Base-by-base conservation (phyloP, 805 yeast genomes). In the Kazachstania taianensis region DNA sequence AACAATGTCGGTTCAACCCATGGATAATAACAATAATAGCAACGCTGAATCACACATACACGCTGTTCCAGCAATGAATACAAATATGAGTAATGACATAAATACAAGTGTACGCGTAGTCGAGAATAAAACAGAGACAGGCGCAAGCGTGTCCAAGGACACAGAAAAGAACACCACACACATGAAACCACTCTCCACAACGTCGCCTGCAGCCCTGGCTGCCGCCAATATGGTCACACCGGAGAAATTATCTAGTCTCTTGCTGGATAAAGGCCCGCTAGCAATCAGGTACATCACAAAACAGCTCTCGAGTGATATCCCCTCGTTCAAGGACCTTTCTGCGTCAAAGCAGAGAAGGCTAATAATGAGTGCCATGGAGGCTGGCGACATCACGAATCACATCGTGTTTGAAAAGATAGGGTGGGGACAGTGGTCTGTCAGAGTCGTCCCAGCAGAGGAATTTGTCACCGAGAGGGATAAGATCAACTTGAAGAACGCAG, bases 321-420 rank as follows among this genome's bases (percentile, higher is more conserved):
- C 78, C 1, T 80, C 84, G 20, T 87, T 87, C 56, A 84, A 83
- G 38, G 73, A 73, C 44, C 63, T 87, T 38, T 81, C 94, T 2
- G 67, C 85, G 15, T 82, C 94, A 8, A 87, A 87, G 53, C 96
- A 87, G 60, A 71, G 96, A 52, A 68, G 96, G 41, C 69, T 87
- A 39, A 87, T 87, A 20, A 87, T 87, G 79, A 76, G 86, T 10
- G 92, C 87, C 27, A 70, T 87, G 61, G 95, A 85, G 48, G 71
- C 73, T 44, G 81, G 82, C 7, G 78, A 73, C 38, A 69, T 70
- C 39, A 55, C 55, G 5, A 52, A 63, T 31, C 55, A 62, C 5
- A 78, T 81, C 29, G 73, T 80, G 12, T 87, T 87, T 61, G 94
- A 85, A 52, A 87, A 87, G 61, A 85, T 87, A 22, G 96, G 96